These are phyloP conservation scores for Oxyria digyna DNA, from an alignment of 148 eudicot genomes.

Conservation along the genomic window DNA sequence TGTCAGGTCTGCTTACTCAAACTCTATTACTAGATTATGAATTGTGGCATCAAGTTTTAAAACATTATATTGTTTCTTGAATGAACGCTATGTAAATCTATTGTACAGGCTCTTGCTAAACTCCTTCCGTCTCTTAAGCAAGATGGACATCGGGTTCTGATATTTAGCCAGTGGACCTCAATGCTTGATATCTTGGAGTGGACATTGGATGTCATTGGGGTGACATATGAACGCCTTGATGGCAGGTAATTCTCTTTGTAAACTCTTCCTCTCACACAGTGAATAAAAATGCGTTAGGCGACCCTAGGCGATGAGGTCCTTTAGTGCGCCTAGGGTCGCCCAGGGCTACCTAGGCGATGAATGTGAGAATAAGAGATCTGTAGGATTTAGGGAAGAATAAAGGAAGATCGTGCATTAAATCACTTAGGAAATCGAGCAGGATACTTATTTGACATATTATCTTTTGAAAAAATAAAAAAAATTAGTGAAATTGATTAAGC, in stretches of 20 bases:
- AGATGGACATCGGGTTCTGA: slow-evolving; percentile 78
- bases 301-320: no score
- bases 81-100: not conserved
- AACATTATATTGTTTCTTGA: not conserved
- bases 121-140: slow-evolving; percentile 65
- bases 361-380: no score
- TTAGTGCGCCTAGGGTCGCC: no score
- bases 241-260: slow-evolving; percentile 51
- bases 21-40: not conserved
- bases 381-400: no score
- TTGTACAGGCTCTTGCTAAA: slow-evolving; percentile 52
- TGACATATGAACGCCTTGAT: slow-evolving; percentile 83
- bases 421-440: no score
- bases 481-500: no score
- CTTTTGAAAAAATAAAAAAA: no score
- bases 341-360: no score
- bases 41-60: not conserved
- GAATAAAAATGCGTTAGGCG: no score
- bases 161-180: slow-evolving; percentile 99
- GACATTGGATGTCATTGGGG: slow-evolving; percentile 88
- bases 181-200: slow-evolving; percentile 99
- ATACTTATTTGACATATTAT: no score
- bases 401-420: no score
- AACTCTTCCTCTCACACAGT: no score
- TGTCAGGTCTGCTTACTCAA: slow-evolving; percentile 50